phyloP scores from a whole-genome alignment of 2,329 filamentous ascomycete genomes.

The Cladosporium austrohemisphaericum region DNA sequence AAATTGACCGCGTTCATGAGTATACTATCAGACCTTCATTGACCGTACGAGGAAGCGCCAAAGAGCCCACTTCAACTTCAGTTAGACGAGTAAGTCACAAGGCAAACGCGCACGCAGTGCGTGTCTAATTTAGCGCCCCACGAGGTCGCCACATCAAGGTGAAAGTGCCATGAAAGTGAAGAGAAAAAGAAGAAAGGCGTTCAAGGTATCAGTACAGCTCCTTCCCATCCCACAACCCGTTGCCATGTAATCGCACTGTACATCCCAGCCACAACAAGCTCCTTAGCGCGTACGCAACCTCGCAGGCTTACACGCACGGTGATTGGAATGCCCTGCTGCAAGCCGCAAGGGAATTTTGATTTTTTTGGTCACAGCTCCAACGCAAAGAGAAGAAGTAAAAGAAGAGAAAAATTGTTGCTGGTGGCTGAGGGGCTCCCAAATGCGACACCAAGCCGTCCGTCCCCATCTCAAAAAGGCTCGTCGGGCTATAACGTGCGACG shows the following conservation, averaged over 20 bases:
- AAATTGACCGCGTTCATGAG: too few species aligned
- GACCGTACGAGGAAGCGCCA: too few species aligned
- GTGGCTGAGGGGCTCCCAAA: background rate
- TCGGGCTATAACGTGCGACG: background rate
- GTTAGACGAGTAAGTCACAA: too few species aligned
- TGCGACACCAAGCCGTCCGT: background rate
- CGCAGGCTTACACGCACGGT: too few species aligned
- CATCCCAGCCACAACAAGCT: background rate
- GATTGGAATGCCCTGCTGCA: too few species aligned
- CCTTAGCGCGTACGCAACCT: background rate
- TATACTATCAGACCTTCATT: too few species aligned
- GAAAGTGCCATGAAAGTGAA: too few species aligned
- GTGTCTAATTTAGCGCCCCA: too few species aligned
- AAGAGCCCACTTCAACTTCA: too few species aligned
- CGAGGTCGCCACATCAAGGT: too few species aligned
- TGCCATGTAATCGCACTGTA: constrained; percentile 6
- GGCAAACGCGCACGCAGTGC: too few species aligned
- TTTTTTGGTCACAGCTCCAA: too few species aligned
- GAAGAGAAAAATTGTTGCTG: background rate
- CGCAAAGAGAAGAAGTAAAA: background rate
- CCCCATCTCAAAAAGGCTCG: background rate
- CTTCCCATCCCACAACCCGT: background rate
- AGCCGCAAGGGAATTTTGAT: background rate
- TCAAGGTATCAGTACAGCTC: constrained; percentile 3
- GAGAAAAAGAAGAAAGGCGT: background rate